A percentile compares a stretch with the other conserved stretches of the same genome.
Conservation (phyloP, 2,329 filamentous ascomycete genomes). For the Nemania sp. region DNA sequence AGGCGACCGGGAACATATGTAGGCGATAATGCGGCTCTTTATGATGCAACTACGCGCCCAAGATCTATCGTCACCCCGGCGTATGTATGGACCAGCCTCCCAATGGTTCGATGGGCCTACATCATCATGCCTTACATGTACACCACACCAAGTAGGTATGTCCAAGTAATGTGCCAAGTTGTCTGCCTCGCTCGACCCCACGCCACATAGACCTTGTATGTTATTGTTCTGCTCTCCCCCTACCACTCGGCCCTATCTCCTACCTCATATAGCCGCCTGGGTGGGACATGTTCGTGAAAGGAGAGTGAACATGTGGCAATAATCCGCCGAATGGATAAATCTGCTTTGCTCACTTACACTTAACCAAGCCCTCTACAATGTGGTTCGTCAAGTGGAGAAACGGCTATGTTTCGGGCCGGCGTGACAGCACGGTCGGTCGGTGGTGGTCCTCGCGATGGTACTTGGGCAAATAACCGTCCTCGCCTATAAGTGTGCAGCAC, state of each 20-base stretch:
- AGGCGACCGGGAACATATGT: slow-evolving; percentile 11
- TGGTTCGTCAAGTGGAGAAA: slow-evolving; percentile 10
- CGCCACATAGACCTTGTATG: slow-evolving; percentile 22
- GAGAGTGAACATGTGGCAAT: slow-evolving; percentile 17
- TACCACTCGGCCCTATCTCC: not conserved
- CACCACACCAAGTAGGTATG: slow-evolving; percentile 1
- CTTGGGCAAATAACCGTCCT: slow-evolving; percentile 14
- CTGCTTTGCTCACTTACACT: not conserved
- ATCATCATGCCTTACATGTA: slow-evolving; percentile 22
- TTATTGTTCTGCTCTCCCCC: slow-evolving; percentile 15
- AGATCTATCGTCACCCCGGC: slow-evolving; percentile 12
- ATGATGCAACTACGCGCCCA: slow-evolving; percentile 26
- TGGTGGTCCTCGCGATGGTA: slow-evolving; percentile 3
- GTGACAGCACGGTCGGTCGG: not conserved
- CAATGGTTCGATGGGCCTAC: slow-evolving; percentile 12
- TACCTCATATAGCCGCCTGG: slow-evolving; percentile 23
- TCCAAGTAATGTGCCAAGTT: no score
- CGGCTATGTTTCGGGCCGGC: slow-evolving; percentile 4
- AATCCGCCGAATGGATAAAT: not conserved
- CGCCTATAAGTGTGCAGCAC: slow-evolving; percentile 16
- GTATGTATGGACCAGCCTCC: slow-evolving; percentile 9
- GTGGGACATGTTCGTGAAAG: slow-evolving; percentile 20
- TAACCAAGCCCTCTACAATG: not conserved
- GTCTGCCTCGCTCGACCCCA: slow-evolving; percentile 15
- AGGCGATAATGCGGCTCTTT: slow-evolving; percentile 27